Conservation (phyloP, 371 early-diverging fungal genomes). For the Mucor piriformis region DNA sequence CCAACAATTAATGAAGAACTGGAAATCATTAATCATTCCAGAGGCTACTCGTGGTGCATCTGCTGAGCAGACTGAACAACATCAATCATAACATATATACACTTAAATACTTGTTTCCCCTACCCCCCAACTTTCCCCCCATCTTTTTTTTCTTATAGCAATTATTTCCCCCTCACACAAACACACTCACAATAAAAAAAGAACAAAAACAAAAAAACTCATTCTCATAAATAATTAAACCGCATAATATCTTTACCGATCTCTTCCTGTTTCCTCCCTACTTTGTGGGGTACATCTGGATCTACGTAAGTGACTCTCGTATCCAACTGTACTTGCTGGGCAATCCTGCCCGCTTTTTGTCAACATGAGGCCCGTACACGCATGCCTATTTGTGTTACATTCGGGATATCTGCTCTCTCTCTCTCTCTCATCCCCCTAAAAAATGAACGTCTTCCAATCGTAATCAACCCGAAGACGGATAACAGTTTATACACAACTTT, state of each 20-base stretch:
- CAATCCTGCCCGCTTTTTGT: too few relatives aligned
- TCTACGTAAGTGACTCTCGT: too few relatives aligned
- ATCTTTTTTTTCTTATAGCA: background rate
- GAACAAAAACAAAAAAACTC: background rate
- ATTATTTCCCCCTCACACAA: background rate
- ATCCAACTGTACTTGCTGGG: too few relatives aligned
- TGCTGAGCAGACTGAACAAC: conserved; percentile 12
- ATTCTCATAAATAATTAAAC: background rate
- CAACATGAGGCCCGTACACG: too few relatives aligned
- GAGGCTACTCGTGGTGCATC: conserved; percentile 9
- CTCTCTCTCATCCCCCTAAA: too few relatives aligned
- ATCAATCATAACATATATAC: conserved; percentile 12
- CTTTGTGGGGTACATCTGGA: too few relatives aligned
- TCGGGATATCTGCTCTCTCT: too few relatives aligned
- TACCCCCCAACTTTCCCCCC: too few relatives aligned
- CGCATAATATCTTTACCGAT: background rate
- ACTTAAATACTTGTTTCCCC: too few relatives aligned
- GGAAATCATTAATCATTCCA: conserved; percentile 28
- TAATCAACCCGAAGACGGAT: conserved; percentile 8
- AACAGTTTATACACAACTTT: conserved; percentile 13
- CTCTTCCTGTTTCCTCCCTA: background rate
- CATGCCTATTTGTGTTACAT: conserved; percentile 7
- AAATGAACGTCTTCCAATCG: too few relatives aligned
- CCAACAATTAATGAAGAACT: conserved; percentile 31
- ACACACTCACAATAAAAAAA: conserved; percentile 4